A percentile compares a stretch with the other conserved stretches of the same genome.
Conservation (phyloP, 139 green algal species). For the Coelastrella sp. region DNA sequence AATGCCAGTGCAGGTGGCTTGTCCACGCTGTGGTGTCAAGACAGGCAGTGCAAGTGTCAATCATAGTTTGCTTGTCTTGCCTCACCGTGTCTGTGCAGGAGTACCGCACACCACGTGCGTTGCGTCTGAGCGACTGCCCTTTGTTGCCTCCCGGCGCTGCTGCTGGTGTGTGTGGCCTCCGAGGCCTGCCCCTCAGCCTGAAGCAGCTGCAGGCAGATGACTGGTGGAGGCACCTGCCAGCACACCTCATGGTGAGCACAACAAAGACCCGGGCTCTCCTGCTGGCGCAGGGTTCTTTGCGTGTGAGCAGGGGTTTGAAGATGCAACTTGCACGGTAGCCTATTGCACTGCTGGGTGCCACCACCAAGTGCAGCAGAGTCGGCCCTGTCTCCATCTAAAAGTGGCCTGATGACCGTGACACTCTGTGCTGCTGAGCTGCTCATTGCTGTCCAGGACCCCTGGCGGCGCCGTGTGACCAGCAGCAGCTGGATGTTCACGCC, state of each 20-base stretch:
- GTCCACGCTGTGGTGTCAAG: too few species aligned
- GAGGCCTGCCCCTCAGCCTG: neutral
- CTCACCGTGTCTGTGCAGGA: neutral
- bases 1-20: too few species aligned
- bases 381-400: too few species aligned
- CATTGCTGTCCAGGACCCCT: neutral
- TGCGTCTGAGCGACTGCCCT: constrained; percentile 2
- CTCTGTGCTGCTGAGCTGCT: neutral
- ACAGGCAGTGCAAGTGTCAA: too few species aligned
- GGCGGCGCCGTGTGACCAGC: neutral
- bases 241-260: neutral
- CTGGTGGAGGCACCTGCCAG: constrained; percentile 25
- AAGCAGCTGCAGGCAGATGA: constrained; percentile 2
- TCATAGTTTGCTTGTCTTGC: too few species aligned
- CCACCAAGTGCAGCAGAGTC: too few species aligned
- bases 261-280: too few species aligned
- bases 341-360: too few species aligned
- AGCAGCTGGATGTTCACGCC: constrained; percentile 41
- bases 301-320: too few species aligned
- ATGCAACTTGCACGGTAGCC: too few species aligned
- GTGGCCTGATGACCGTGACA: neutral
- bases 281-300: too few species aligned
- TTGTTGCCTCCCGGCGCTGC: neutral
- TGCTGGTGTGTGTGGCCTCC: too few species aligned
- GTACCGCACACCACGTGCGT: neutral